These are phyloP conservation scores for Cladosporium austrohemisphaericum DNA, from an alignment of 2,329 filamentous ascomycete genomes.

Conservation along the genomic window DNA sequence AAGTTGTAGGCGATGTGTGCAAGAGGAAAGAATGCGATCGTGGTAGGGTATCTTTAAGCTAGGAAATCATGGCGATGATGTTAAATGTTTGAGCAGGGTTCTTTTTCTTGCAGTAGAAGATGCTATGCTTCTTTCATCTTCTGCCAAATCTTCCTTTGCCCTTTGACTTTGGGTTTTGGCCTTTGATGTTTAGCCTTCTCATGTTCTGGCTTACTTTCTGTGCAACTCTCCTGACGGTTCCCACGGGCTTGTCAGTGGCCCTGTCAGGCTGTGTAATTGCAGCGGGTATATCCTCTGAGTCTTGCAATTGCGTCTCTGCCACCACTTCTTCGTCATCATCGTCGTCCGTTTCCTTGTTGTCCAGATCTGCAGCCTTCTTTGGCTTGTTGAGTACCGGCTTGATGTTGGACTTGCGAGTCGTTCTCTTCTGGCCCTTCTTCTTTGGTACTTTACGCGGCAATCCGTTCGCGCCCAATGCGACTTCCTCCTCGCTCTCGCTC, in stretches of 20 bases:
- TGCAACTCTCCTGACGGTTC: slow-evolving; percentile 35
- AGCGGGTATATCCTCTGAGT: background rate
- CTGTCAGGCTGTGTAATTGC: background rate
- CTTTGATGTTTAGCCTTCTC: slow-evolving; percentile 49
- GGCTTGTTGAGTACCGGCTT: slow-evolving; percentile 32
- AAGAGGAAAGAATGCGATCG: no score
- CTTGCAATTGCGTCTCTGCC: slow-evolving; percentile 21
- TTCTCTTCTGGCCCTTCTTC: slow-evolving; percentile 80
- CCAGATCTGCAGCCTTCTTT: slow-evolving; percentile 26
- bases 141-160: slow-evolving; percentile 37
- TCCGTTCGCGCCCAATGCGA: slow-evolving; percentile 51
- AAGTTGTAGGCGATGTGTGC: slow-evolving; percentile 5
- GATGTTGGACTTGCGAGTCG: slow-evolving; percentile 64
- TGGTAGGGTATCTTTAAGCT: no score
- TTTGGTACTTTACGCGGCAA: slow-evolving; percentile 61
- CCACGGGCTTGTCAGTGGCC: background rate
- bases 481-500: slow-evolving; percentile 61
- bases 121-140: no score
- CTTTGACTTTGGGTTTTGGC: slow-evolving; percentile 43
- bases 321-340: slow-evolving; percentile 17
- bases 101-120: no score
- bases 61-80: no score
- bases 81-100: no score
- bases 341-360: slow-evolving; percentile 5
- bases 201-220: slow-evolving; percentile 49